These are phyloP conservation scores for Coniochaeta hoffmannii DNA, from an alignment of 2,329 filamentous ascomycete genomes.

Conservation along the genomic window DNA sequence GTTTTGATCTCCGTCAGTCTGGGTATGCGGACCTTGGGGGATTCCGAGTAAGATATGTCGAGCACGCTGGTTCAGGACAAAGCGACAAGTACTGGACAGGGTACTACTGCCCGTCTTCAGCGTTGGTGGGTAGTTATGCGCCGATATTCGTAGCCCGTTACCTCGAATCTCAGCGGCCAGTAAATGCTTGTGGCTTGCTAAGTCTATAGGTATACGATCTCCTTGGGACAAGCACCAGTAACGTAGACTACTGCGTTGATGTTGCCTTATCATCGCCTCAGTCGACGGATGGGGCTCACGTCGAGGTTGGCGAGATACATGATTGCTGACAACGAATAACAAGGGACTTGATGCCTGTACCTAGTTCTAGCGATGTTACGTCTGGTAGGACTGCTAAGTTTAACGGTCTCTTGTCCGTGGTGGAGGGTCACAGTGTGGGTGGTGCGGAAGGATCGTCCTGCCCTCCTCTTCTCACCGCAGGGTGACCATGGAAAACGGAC, in stretches of 20 bases:
- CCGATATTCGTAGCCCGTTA: neutral
- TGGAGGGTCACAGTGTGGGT: neutral
- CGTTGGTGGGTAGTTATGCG: neutral
- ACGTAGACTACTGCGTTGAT: neutral
- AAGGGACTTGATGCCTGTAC: neutral
- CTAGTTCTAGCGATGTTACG: too few species aligned
- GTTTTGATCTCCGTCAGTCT: neutral
- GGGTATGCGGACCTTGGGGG: neutral
- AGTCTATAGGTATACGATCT: neutral
- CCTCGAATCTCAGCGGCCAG: neutral
- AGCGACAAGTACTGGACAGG: neutral
- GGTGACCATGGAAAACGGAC: neutral
- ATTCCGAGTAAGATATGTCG: neutral
- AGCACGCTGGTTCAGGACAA: neutral
- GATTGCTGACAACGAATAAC: neutral
- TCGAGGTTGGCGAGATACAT: neutral
- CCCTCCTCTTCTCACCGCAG: neutral
- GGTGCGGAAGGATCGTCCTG: neutral
- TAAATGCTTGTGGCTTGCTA: neutral
- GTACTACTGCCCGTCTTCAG: neutral
- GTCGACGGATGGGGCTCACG: neutral
- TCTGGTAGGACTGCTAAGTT: neutral
- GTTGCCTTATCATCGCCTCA: neutral
- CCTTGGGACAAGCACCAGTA: neutral
- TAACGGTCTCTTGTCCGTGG: neutral